phyloP scores from a whole-genome alignment of 2,329 filamentous ascomycete species.

The Apiospora pterosperma region DNA sequence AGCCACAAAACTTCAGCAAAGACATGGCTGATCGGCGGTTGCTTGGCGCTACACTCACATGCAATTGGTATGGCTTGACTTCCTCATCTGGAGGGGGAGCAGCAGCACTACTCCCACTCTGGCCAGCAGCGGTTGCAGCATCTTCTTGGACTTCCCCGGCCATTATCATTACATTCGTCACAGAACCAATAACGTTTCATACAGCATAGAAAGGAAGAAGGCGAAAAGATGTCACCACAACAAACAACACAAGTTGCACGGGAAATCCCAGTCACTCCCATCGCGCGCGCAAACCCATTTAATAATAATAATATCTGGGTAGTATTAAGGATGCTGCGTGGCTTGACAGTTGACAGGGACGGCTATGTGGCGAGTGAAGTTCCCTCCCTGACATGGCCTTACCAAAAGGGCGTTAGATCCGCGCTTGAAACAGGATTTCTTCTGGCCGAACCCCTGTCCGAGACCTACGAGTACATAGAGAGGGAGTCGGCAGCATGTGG shows the following conservation, averaged over 20 bases:
- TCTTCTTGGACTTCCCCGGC: conserved; percentile 21
- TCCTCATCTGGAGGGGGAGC: conserved; percentile 29
- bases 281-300: conserved; percentile 10
- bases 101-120: neutral
- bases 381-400: neutral
- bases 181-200: conserved; percentile 9
- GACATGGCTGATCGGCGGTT: neutral
- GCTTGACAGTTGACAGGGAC: conserved; percentile 26
- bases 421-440: conserved; percentile 1
- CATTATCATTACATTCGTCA: conserved; percentile 13
- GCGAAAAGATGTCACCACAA: conserved; percentile 5
- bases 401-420: neutral
- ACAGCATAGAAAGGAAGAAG: neutral
- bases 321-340: conserved; percentile 24
- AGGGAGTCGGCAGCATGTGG: neutral
- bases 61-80: conserved; percentile 53
- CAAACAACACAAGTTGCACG: conserved; percentile 11
- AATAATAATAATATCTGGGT: conserved; percentile 22
- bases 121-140: conserved; percentile 20
- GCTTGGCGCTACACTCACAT: conserved; percentile 39
- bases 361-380: conserved; percentile 11
- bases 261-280: conserved; percentile 4
- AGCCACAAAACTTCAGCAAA: neutral
- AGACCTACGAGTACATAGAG: neutral
- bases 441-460: neutral